Percentiles rank a stretch among this genome's conserved stretches.
These are phyloP conservation scores for Paracorniculantispora psalliotae DNA, from an alignment of 2,329 filamentous ascomycete genomes.

Conservation along the genomic window DNA sequence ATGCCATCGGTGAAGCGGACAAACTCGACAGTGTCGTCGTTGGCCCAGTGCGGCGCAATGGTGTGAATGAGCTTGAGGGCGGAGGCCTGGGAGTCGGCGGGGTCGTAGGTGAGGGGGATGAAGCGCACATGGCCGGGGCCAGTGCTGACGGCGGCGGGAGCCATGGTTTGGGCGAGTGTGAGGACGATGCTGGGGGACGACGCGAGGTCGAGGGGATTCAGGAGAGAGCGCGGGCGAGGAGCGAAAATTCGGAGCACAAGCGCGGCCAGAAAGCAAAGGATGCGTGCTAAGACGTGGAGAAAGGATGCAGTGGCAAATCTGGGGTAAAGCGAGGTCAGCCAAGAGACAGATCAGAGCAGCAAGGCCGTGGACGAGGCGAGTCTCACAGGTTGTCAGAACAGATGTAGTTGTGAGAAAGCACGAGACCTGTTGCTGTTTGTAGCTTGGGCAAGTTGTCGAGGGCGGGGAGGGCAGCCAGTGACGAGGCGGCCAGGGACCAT, in stretches of 20 bases:
- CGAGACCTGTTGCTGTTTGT: slow-evolving; percentile 37
- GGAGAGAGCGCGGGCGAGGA: slow-evolving; percentile 12
- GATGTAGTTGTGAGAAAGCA: slow-evolving; percentile 26
- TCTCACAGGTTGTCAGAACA: slow-evolving; percentile 14
- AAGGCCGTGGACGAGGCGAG: neutral
- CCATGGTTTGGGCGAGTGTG: slow-evolving; percentile 25
- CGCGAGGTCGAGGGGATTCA: slow-evolving; percentile 5
- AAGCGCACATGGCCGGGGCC: slow-evolving; percentile 46
- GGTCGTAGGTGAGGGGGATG: slow-evolving; percentile 76
- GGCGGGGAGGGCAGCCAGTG: slow-evolving; percentile 24
- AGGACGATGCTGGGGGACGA: neutral
- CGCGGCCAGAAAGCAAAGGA: slow-evolving; percentile 1
- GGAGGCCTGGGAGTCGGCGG: slow-evolving; percentile 69
- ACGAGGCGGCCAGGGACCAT: slow-evolving; percentile 25
- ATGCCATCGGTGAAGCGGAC: slow-evolving; percentile 95
- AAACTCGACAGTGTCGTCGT: slow-evolving; percentile 73
- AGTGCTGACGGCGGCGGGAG: slow-evolving; percentile 27
- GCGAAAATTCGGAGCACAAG: slow-evolving; percentile 6
- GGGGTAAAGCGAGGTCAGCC: neutral
- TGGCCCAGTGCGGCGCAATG: slow-evolving; percentile 78
- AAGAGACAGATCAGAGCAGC: slow-evolving; percentile 13
- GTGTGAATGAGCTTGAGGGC: slow-evolving; percentile 74
- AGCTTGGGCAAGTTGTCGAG: slow-evolving; percentile 24
- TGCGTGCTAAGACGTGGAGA: slow-evolving; percentile 14
- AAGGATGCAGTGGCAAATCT: neutral